Evolutionary conservation across 1,284 basidiomycete genomes (phyloP).

Genomic region (Microbotryum silenes-acaulis): DNA sequence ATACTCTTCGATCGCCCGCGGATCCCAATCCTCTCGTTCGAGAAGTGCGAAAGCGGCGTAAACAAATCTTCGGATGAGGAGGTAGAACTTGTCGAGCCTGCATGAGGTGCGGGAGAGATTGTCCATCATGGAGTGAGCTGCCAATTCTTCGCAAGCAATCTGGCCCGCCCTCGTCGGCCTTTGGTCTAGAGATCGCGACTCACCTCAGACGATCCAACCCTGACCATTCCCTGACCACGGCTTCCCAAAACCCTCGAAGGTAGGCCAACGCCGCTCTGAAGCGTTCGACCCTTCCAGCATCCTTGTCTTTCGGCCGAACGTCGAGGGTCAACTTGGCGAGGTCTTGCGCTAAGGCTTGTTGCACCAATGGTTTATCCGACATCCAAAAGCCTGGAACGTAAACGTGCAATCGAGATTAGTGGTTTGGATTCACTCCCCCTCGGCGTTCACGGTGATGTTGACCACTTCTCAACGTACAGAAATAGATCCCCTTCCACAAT

Average conservation of each 20-base stretch:
- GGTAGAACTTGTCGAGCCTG: slow-evolving; percentile 94
- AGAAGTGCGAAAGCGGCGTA: slow-evolving; percentile 77
- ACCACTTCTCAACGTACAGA: slow-evolving; percentile 56
- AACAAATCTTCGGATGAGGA: slow-evolving; percentile 82
- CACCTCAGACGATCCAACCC: slow-evolving; percentile 84
- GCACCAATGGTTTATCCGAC: slow-evolving; percentile 96
- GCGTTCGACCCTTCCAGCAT: slow-evolving; percentile 24
- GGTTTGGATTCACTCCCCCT: neutral
- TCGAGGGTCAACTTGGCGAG: slow-evolving; percentile 70
- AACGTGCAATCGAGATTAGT: neutral
- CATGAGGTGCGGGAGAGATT: too few relatives aligned
- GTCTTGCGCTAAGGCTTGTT: slow-evolving; percentile 81
- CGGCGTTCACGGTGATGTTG: neutral
- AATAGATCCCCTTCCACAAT: slow-evolving; percentile 96
- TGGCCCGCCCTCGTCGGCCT: neutral
- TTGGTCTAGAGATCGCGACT: slow-evolving; percentile 17
- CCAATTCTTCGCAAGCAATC: neutral
- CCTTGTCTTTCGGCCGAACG: slow-evolving; percentile 45
- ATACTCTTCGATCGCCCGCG: slow-evolving; percentile 51
- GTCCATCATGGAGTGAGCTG: neutral
- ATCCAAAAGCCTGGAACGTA: slow-evolving; percentile 81
- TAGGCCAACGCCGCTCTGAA: slow-evolving; percentile 59
- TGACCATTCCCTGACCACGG: slow-evolving; percentile 81
- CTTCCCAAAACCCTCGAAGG: slow-evolving; percentile 81
- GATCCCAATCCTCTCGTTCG: slow-evolving; percentile 61